Evolutionary conservation across 495 filamentous ascomycete genomes (phyloP).

Genomic region (Umbilicaria muhlenbergii): DNA sequence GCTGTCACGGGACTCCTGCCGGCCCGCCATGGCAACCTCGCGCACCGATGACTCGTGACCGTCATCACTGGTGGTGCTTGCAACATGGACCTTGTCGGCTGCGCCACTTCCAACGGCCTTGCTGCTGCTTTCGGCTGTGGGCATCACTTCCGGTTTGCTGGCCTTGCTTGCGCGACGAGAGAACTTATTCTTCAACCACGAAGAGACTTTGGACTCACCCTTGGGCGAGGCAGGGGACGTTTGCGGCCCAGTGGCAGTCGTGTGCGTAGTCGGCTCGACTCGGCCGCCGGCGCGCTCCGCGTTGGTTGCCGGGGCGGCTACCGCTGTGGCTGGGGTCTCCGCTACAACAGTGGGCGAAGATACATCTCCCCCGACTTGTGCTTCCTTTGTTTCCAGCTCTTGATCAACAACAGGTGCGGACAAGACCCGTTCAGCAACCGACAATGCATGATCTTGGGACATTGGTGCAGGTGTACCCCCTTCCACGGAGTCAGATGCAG

Average conservation of each 20-base stretch:
- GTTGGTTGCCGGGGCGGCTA: conserved; percentile 2
- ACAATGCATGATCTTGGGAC: no score
- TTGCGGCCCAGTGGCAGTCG: conserved; percentile 12
- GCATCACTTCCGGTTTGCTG: conserved; percentile 2
- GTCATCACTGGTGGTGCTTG: conserved; percentile 20
- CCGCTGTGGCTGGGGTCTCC: conserved; percentile 2
- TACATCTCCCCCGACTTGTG: no score
- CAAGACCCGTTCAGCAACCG: background rate
- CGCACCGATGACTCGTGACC: conserved; percentile 25
- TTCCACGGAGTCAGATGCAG: background rate
- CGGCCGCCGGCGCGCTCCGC: conserved; percentile 8
- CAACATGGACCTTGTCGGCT: conserved; percentile 21
- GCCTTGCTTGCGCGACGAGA: conserved; percentile 23
- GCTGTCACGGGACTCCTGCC: conserved; percentile 6
- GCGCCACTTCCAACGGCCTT: conserved; percentile 33
- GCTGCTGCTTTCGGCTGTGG: conserved; percentile 10
- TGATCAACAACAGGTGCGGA: conserved; percentile 2
- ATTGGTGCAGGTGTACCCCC: conserved; percentile 1
- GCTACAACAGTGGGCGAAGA: background rate
- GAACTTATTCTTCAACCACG: conserved; percentile 45
- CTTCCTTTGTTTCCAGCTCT: background rate
- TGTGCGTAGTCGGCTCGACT: conserved; percentile 14
- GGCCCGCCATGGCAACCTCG: conserved; percentile 35
- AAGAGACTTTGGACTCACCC: conserved; percentile 32
- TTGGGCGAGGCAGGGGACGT: conserved; percentile 9